Evolutionary conservation across 2,329 filamentous ascomycete species (phyloP).

Genomic region (Fusarium nematophilum): DNA sequence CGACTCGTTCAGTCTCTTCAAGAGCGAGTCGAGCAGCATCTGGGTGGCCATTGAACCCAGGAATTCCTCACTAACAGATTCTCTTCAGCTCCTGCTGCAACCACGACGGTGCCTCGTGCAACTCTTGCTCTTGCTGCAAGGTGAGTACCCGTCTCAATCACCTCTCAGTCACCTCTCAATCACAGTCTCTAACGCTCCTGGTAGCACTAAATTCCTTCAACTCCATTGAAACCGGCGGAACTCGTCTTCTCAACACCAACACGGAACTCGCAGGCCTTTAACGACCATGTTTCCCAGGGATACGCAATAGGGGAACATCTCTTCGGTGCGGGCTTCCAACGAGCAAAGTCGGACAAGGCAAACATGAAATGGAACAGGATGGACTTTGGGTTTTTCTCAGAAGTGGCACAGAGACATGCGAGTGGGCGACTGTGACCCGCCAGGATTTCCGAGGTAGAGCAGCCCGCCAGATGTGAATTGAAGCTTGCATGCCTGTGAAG

Average conservation of each 20-base stretch:
- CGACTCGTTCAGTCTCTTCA: neutral
- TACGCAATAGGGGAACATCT: conserved; percentile 16
- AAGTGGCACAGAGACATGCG: conserved; percentile 39
- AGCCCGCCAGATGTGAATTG: conserved; percentile 38
- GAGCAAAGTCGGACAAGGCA: conserved; percentile 21
- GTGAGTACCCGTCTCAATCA: conserved; percentile 22
- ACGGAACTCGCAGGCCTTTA: conserved; percentile 11
- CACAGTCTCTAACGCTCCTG: conserved; percentile 14
- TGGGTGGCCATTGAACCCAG: neutral
- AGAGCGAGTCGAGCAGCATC: conserved; percentile 1
- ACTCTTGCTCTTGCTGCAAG: conserved; percentile 43
- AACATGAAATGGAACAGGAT: conserved; percentile 18
- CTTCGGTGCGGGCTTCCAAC: conserved; percentile 9
- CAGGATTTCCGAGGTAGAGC: conserved; percentile 36
- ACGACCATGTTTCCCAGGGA: conserved; percentile 21
- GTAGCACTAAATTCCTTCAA: conserved; percentile 43
- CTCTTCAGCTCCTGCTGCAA: conserved; percentile 38
- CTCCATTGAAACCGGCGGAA: conserved; percentile 26
- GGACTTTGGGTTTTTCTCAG: neutral
- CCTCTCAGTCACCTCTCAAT: rapidly evolving
- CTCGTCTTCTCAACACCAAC: conserved; percentile 13
- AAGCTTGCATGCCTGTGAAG: conserved; percentile 40
- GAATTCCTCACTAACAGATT: conserved; percentile 6
- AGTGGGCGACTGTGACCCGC: conserved; percentile 33
- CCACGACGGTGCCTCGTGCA: conserved; percentile 37